Evolutionary conservation across 2,329 filamentous ascomycete species (phyloP), one percentile per base, ranked within the genome.

Genomic region (Leptographium procerum): DNA sequence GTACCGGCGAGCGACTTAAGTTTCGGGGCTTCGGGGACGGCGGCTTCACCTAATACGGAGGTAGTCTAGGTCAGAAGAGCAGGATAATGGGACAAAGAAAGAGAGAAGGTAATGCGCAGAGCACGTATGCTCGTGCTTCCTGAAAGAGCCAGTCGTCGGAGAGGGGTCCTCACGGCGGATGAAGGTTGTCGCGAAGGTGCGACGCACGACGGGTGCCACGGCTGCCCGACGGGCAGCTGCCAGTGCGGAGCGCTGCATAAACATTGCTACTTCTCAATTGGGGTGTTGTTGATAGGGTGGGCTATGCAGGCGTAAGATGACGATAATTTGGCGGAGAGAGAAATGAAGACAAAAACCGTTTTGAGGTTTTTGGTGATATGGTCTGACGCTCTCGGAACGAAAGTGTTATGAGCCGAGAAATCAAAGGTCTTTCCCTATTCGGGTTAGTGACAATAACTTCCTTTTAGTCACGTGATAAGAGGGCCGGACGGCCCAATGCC

Each of bases 221-320:
- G 77, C 77, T 61, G 77, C 82, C 62, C 83, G 81, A 71, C 83
- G 83, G 68, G 81, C 82, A 69, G 76, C 81, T 66, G 78, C 74
- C 65, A 82, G 69, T 70, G 78, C 82, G 69, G 83, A 77, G 70
- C 83, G 83, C 77, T 84, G 80, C 70, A 86, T 70, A 67, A 85
- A 83, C 83, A 86, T 85, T 68, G 67, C 70, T 71, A 68, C 64
- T 64, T 40, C 22, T 58, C 55, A 59, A 61, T 64, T 63, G 61
- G 22, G 13, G n/a, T 31, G 33, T n/a, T 45, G 19, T n/a, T 22
- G 52, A 22, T 10, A 40, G 45, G 16, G 4, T 50, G 24, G 4
- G 45, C 11, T 4, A 31, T 16, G 16, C 33, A 36, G 45, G 40
- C 47, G 36, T 45, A 34, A 8, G 55, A 51, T 57, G 57, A n/a